Evolutionary conservation across 495 filamentous ascomycete species (phyloP).

Genomic region (Mytilinidion resinicola): DNA sequence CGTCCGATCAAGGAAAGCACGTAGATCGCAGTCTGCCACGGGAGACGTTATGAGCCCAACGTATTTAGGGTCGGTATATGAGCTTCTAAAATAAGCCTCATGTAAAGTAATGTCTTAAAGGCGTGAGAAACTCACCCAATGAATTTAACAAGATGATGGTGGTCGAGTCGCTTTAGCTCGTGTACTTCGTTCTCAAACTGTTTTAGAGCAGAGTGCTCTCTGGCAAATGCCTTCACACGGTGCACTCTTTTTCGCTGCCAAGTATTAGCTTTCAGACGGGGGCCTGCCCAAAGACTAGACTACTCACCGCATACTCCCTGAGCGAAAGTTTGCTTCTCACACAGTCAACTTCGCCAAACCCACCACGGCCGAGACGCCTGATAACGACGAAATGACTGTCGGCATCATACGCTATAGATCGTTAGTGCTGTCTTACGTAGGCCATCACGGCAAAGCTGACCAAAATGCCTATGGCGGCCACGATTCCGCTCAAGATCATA

Average conservation of each 20-base stretch:
- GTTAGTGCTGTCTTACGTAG: background rate
- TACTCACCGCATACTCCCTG: conserved; percentile 4
- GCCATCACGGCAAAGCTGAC: background rate
- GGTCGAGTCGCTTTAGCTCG: conserved; percentile 7
- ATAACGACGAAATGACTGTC: background rate
- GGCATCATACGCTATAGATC: background rate
- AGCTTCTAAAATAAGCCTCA: conserved; percentile 10
- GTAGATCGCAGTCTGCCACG: conserved; percentile 17
- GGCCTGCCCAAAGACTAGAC: background rate
- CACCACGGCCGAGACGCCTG: background rate
- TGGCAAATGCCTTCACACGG: background rate
- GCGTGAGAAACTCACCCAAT: conserved; percentile 9
- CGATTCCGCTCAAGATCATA: background rate
- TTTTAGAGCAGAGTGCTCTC: background rate
- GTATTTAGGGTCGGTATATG: conserved; percentile 20
- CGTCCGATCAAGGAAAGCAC: conserved; percentile 6
- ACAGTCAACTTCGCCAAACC: conserved; percentile 6
- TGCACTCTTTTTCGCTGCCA: background rate
- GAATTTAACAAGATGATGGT: conserved; percentile 20
- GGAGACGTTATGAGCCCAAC: conserved; percentile 18
- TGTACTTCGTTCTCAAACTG: conserved; percentile 13
- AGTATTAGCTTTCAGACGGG: background rate
- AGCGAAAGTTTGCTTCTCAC: conserved; percentile 9
- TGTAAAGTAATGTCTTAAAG: background rate
- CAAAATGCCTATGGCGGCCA: background rate